A percentile compares a stretch with the other conserved stretches of the same genome.
These are phyloP conservation scores for Aegle marmelos DNA, from an alignment of 345 rosid genomes.

Conservation along the genomic window DNA sequence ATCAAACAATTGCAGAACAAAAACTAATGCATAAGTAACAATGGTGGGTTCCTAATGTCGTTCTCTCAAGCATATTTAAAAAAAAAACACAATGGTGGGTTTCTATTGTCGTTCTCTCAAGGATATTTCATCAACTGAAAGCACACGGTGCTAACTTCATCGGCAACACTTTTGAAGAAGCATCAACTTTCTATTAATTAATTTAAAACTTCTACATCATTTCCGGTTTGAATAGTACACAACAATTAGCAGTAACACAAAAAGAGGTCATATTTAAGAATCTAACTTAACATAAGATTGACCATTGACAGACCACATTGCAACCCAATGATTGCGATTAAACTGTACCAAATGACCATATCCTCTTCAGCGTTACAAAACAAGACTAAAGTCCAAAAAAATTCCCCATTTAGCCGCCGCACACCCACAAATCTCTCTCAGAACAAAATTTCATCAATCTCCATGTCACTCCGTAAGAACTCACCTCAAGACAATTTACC, in stretches of 20 bases:
- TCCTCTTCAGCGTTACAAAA: background rate
- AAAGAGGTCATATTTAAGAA: background rate
- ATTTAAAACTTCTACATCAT: background rate
- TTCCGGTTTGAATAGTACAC: background rate
- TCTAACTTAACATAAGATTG: background rate
- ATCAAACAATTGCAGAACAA: background rate
- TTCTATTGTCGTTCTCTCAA: background rate
- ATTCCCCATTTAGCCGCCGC: background rate
- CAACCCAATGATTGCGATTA: background rate
- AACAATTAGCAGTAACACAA: background rate
- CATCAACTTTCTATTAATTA: background rate
- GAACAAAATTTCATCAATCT: background rate
- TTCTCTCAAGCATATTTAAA: background rate
- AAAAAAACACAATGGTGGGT: background rate
- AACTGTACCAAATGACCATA: background rate
- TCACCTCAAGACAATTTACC: background rate
- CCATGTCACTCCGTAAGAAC: background rate
- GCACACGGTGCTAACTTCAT: background rate
- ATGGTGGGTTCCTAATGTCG: background rate
- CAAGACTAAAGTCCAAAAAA: background rate
- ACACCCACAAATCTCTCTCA: constrained; percentile 2
- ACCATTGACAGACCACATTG: background rate
- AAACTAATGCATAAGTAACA: background rate
- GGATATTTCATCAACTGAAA: background rate
- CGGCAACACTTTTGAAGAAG: background rate